Evolutionary conservation across 2,329 filamentous ascomycete genomes (phyloP).

Genomic region (Phaeosphaeriaceae sp.): DNA sequence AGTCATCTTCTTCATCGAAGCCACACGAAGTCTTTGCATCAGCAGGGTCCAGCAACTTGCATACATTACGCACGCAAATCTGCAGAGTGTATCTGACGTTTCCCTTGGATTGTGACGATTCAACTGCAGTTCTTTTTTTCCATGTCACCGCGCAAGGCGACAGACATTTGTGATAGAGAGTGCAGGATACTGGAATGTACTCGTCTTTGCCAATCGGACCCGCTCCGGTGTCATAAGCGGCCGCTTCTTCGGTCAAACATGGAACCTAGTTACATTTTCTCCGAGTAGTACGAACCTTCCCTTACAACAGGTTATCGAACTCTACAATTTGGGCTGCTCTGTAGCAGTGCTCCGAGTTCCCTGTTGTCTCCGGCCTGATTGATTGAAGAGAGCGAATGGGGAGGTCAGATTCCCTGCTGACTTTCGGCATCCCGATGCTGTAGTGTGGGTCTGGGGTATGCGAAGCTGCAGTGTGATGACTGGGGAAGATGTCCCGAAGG

Average conservation of each 20-base stretch:
- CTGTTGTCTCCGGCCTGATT: background rate
- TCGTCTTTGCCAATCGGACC: slow-evolving; percentile 4
- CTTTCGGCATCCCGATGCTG: slow-evolving; percentile 27
- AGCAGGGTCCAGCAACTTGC: background rate
- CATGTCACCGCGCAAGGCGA: slow-evolving; percentile 3
- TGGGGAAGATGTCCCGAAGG: background rate
- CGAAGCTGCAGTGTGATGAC: background rate
- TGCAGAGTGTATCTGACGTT: background rate
- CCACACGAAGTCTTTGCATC: background rate
- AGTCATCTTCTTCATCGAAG: background rate
- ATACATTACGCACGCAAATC: slow-evolving; percentile 3
- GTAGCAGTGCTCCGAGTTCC: background rate
- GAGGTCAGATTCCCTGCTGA: background rate
- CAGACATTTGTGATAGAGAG: background rate
- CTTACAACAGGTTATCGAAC: background rate
- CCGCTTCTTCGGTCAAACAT: background rate
- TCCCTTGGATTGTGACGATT: background rate
- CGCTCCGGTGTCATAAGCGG: background rate
- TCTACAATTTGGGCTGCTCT: background rate
- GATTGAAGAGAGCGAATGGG: background rate
- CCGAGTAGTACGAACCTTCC: background rate
- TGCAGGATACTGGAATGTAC: background rate
- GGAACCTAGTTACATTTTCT: background rate
- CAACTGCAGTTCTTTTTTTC: background rate
- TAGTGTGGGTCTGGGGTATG: slow-evolving; percentile 5